These are phyloP conservation scores for Fraxinus albicans DNA, from an alignment of 305 asterid species.

Conservation along the genomic window DNA sequence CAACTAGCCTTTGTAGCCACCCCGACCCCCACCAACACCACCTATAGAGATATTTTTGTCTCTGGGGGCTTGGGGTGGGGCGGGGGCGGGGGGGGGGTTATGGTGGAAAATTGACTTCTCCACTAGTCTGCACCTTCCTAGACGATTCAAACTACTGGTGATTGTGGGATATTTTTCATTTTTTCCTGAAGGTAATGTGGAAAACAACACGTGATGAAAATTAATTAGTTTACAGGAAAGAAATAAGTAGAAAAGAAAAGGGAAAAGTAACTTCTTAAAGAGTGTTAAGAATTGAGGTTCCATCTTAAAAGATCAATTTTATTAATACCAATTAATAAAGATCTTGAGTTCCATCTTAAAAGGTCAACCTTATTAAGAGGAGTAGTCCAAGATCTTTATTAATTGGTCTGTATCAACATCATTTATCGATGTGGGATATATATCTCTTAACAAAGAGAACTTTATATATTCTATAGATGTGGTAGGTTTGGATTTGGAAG, in stretches of 20 bases:
- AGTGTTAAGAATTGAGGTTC: too few species aligned
- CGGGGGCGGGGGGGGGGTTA: neutral
- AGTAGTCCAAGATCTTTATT: too few species aligned
- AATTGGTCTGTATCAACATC: too few species aligned
- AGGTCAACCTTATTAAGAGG: too few species aligned
- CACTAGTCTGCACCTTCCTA: neutral
- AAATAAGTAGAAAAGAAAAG: neutral
- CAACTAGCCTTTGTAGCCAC: constrained; percentile 6
- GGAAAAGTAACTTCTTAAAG: neutral
- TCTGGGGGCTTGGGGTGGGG: neutral
- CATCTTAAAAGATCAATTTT: too few species aligned
- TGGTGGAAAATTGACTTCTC: neutral
- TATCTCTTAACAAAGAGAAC: neutral
- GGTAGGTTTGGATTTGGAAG: constrained; percentile 25
- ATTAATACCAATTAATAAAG: too few species aligned
- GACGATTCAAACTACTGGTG: neutral
- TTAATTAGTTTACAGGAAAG: neutral
- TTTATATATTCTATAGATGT: neutral
- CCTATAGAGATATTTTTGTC: neutral
- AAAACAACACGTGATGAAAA: neutral
- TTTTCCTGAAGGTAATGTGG: too few species aligned
- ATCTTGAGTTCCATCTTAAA: too few species aligned
- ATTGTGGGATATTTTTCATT: neutral
- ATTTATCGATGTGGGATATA: too few species aligned
- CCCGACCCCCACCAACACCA: neutral